Conservation (phyloP, 495 filamentous ascomycete genomes). For the Penicillium ochrochloron region DNA sequence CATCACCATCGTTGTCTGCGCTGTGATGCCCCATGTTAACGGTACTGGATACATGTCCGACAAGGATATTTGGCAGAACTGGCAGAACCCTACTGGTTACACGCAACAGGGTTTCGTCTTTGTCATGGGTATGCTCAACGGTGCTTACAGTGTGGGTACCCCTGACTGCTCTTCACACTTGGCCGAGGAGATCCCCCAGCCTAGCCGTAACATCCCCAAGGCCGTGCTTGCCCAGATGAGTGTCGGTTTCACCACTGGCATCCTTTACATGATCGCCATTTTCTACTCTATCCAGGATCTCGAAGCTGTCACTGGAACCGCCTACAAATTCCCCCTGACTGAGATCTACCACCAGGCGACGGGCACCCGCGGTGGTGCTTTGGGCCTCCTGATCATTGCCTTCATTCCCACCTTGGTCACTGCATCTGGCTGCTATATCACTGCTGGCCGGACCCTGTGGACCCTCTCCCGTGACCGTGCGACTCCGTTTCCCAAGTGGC, state of each 20-base stretch:
- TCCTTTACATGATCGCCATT: slow-evolving; percentile 57
- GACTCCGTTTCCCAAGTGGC: slow-evolving; percentile 48
- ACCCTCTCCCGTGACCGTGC: slow-evolving; percentile 75
- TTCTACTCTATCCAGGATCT: slow-evolving; percentile 57
- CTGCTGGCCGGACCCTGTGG: slow-evolving; percentile 85
- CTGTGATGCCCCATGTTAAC: slow-evolving; percentile 67
- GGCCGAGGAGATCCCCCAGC: slow-evolving; percentile 77
- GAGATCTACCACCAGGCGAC: slow-evolving; percentile 83
- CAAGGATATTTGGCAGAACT: slow-evolving; percentile 65
- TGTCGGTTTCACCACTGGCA: slow-evolving; percentile 54
- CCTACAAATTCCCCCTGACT: slow-evolving; percentile 72
- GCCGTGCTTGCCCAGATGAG: slow-evolving; percentile 55
- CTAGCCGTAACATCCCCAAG: slow-evolving; percentile 53
- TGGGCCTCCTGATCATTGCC: slow-evolving; percentile 65
- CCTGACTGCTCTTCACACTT: slow-evolving; percentile 78
- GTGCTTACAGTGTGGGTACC: slow-evolving; percentile 82
- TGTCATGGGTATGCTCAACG: slow-evolving; percentile 80
- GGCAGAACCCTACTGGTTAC: slow-evolving; percentile 72
- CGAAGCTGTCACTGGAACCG: slow-evolving; percentile 37
- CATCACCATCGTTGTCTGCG: slow-evolving; percentile 74
- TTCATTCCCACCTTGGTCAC: slow-evolving; percentile 67
- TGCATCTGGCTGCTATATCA: slow-evolving; percentile 70
- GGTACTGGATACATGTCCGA: slow-evolving; percentile 55
- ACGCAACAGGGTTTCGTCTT: slow-evolving; percentile 75
- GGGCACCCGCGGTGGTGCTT: slow-evolving; percentile 61